These are phyloP conservation scores for Phialophora verrucosa DNA, from an alignment of 2,329 filamentous ascomycete species.

Conservation along the genomic window DNA sequence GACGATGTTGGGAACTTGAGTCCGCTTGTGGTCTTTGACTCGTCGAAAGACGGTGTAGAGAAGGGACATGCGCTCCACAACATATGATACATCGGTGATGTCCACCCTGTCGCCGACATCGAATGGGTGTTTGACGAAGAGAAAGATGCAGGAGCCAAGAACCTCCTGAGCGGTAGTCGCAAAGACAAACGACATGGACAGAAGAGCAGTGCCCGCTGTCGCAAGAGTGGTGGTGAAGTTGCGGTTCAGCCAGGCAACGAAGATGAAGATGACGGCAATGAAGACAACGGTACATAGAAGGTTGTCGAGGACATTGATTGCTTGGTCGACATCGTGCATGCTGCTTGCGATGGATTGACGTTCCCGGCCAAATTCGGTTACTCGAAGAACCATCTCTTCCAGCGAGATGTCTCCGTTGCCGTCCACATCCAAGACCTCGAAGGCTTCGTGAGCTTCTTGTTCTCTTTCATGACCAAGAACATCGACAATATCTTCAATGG, in stretches of 20 bases:
- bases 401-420: constrained; percentile 92
- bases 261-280: constrained; percentile 81
- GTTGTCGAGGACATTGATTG: constrained; percentile 86
- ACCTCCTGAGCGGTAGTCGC: constrained; percentile 91
- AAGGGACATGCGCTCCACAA: constrained; percentile 92
- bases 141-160: constrained; percentile 96
- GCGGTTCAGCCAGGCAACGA: constrained; percentile 87
- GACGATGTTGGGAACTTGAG: constrained; percentile 86
- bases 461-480: constrained; percentile 79
- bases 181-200: constrained; percentile 97
- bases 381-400: constrained; percentile 90
- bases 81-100: constrained; percentile 69
- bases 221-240: constrained; percentile 84
- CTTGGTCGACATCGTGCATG: constrained; percentile 97
- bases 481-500: constrained; percentile 80
- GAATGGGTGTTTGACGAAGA: constrained; percentile 98
- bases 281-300: constrained; percentile 82
- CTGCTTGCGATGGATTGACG: constrained; percentile 87
- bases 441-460: constrained; percentile 83
- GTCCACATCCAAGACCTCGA: constrained; percentile 79
- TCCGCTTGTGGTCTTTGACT: constrained; percentile 78
- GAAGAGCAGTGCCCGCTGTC: constrained; percentile 86
- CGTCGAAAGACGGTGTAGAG: constrained; percentile 91
- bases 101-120: constrained; percentile 96
- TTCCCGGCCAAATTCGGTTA: constrained; percentile 82